Percentiles rank a stretch among this genome's conserved stretches.
Conservation (phyloP, 495 filamentous ascomycete species). For the Ramalina peruviana region DNA sequence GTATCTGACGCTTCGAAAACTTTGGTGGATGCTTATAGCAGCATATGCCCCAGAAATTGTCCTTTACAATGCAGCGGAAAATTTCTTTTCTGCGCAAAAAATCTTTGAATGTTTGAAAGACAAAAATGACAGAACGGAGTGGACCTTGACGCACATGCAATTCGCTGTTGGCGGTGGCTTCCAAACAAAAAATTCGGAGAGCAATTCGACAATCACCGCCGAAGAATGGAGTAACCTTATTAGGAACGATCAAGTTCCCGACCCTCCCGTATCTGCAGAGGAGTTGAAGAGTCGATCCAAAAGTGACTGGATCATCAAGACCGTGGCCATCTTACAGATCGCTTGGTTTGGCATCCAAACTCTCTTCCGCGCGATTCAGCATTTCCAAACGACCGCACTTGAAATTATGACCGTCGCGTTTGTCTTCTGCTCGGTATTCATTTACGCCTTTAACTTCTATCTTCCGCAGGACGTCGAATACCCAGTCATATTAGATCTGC, state of each 20-base stretch:
- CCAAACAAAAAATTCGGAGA: neutral
- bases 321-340: constrained; percentile 19
- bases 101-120: neutral
- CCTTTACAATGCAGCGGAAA: neutral
- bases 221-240: neutral
- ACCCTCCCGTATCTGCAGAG: neutral
- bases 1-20: neutral
- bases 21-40: neutral
- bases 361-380: constrained; percentile 8
- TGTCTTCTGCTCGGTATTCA: constrained; percentile 13
- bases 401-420: constrained; percentile 23
- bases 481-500: neutral
- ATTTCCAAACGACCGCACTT: constrained; percentile 16
- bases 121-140: neutral
- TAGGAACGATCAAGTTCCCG: neutral
- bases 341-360: constrained; percentile 18
- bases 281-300: constrained; percentile 8
- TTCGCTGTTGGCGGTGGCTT: constrained; percentile 21
- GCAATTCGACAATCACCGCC: neutral
- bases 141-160: constrained; percentile 16
- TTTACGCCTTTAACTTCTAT: constrained; percentile 1
- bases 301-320: constrained; percentile 20
- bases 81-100: neutral
- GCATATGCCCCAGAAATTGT: neutral
- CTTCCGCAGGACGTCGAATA: constrained; percentile 10